Evolutionary conservation across 495 filamentous ascomycete genomes (phyloP), one percentile per base, ranked within the genome.

Genomic region (Hypoxylon crocopeplum): DNA sequence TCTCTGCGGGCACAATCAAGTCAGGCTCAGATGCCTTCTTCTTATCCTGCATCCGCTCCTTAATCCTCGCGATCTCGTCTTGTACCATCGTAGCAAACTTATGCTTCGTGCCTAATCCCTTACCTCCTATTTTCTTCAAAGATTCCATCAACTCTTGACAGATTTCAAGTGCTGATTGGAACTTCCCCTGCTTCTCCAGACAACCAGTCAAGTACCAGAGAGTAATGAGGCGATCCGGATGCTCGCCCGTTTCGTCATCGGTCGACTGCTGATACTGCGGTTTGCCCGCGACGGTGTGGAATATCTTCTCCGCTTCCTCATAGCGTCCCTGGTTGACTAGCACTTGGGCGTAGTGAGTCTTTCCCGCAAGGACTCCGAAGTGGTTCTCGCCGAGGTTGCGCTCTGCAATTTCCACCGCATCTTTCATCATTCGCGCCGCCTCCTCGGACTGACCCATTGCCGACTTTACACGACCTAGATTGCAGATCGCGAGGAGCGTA

Each of bases 341-440:
- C 0, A 71, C 50, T 15, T 62, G 48, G 8, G 59, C 63, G 7
- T 70, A 60, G n/a, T 62, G 34, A 1, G 56, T 36, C 11, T 59
- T 57, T 1, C 70, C 76, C 8, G 48, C 45, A 0, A 77, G 59
- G 1, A 53, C 63, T 1, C 72, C 75, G 17, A 73, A 22, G 48
- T 79, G 74, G 38, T 72, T 41, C 17, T 61, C 42, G 16, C 73
- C 74, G 1, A 77, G 66, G 45, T 71, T 77, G 1, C 75, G 62
- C 24, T 72, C 63, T 1, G 64, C 75, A 33, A 73, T 59, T 2
- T 20, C 15, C 11, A 77, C 22, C 0, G 49, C 67, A 0, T 41
- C 36, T 6, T 30, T 22, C 8, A 77, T 52, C 2, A 70, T 24
- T 1, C 46, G 16, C 45, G 73, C 74, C 4, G 75, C 76, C 32